Evolutionary conservation across 164 flowering plant species (phyloP).

Genomic region (Santalum album): DNA sequence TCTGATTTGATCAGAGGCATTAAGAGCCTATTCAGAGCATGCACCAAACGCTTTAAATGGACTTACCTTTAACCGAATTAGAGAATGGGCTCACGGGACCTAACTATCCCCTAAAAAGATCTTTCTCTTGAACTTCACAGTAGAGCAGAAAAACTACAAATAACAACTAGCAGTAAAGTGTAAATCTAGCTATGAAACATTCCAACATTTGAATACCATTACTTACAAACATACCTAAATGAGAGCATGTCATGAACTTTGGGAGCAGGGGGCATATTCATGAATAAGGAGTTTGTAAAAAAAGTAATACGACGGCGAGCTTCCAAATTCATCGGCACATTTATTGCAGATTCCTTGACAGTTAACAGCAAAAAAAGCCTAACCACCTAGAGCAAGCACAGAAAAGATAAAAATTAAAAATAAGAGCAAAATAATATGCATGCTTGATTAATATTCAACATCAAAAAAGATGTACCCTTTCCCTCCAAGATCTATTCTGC

Average conservation of each 20-base stretch:
- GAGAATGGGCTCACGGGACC: too few relatives aligned
- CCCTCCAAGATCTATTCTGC: slow-evolving; percentile 50
- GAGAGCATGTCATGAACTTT: slow-evolving; percentile 92
- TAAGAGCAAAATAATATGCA: background rate
- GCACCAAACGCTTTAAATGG: too few relatives aligned
- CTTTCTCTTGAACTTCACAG: too few relatives aligned
- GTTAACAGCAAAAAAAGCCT: slow-evolving; percentile 87
- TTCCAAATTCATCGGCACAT: slow-evolving; percentile 91
- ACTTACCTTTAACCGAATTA: too few relatives aligned
- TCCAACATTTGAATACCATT: too few relatives aligned
- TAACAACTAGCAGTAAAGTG: background rate
- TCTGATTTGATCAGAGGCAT: too few relatives aligned
- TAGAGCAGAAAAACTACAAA: background rate
- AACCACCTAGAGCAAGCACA: slow-evolving; percentile 38
- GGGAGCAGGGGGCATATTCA: slow-evolving; percentile 95
- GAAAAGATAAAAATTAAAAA: background rate
- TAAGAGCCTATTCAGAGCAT: too few relatives aligned
- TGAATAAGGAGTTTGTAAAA: slow-evolving; percentile 91
- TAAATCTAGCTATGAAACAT: background rate
- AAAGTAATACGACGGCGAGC: slow-evolving; percentile 97
- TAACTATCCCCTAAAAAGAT: too few relatives aligned
- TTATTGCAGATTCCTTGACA: slow-evolving; percentile 93
- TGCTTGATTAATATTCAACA: background rate
- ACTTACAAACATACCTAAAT: slow-evolving; percentile 80
- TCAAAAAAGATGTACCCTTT: slow-evolving; percentile 45